phyloP scores from a whole-genome alignment of 805 yeast genomes.

The Sugiyamaella americana region DNA sequence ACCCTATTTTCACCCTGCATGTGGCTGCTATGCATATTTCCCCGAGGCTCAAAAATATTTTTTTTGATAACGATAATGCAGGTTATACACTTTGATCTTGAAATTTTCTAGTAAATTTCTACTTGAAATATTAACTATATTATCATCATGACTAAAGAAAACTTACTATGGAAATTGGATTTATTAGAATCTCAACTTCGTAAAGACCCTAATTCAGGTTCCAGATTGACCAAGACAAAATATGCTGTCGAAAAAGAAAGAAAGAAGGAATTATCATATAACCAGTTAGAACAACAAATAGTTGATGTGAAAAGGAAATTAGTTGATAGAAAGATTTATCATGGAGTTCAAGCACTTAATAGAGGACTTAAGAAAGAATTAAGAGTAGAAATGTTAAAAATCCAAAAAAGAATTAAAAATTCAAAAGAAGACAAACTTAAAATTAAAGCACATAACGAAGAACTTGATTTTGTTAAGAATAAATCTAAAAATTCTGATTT shows the following conservation, averaged over 20 bases:
- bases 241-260: slow-evolving; percentile 24
- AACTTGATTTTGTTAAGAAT: slow-evolving; percentile 19
- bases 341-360: slow-evolving; percentile 23
- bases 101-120: no score
- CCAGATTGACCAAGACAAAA: slow-evolving; percentile 29
- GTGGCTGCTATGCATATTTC: no score
- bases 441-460: slow-evolving; percentile 6
- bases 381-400: slow-evolving; percentile 30
- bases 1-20: no score
- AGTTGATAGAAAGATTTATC: slow-evolving; percentile 29
- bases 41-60: slow-evolving; percentile 1
- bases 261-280: slow-evolving; percentile 5
- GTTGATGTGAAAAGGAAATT: slow-evolving; percentile 23
- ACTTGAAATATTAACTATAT: background rate
- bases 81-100: no score
- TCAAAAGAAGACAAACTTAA: slow-evolving; percentile 3
- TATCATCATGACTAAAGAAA: slow-evolving; percentile 24
- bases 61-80: background rate
- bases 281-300: slow-evolving; percentile 19
- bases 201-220: slow-evolving; percentile 13
- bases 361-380: slow-evolving; percentile 30
- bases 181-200: slow-evolving; percentile 32
- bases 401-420: slow-evolving; percentile 26
- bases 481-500: slow-evolving; percentile 19
- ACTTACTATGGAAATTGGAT: slow-evolving; percentile 34